A percentile compares a stretch with the other conserved stretches of the same genome.
phyloP scores from a whole-genome alignment of 1,284 basidiomycete genomes.

The Puccinia novopanici region DNA sequence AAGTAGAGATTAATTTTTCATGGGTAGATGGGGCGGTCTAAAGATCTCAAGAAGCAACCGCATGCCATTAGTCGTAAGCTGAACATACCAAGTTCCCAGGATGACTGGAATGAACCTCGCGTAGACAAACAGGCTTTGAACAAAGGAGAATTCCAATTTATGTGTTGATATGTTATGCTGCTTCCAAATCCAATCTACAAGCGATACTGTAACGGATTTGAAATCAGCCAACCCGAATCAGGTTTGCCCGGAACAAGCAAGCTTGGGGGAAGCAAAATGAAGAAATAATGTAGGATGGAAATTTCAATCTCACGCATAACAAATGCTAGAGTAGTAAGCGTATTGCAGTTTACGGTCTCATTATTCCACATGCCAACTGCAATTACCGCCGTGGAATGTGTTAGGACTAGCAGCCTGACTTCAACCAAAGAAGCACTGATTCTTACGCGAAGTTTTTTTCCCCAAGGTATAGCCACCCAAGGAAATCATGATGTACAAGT shows the following conservation, averaged over 20 bases:
- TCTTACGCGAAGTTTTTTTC: slow-evolving; percentile 27
- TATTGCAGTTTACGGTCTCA: slow-evolving; percentile 18
- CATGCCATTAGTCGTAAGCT: too few species aligned
- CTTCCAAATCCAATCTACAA: slow-evolving; percentile 20
- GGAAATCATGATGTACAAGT: slow-evolving; percentile 14
- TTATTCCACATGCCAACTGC: slow-evolving; percentile 29
- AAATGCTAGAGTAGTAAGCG: not conserved
- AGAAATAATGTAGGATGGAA: not conserved
- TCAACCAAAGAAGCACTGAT: not conserved
- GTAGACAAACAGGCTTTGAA: slow-evolving; percentile 3
- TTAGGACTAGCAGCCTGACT: not conserved
- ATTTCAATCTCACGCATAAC: not conserved
- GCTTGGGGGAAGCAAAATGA: not conserved
- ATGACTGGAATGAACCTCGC: not conserved
- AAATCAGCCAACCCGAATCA: not conserved
- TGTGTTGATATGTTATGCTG: not conserved
- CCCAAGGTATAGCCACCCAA: slow-evolving; percentile 14
- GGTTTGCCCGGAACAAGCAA: not conserved
- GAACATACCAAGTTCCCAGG: slow-evolving; percentile 27
- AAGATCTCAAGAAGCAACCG: not conserved
- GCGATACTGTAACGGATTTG: not conserved
- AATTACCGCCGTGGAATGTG: not conserved
- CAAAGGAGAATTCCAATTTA: not conserved
- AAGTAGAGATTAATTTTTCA: not conserved
- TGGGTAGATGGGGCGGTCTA: not conserved